Evolutionary conservation across 768 basidiomycete species (phyloP).

Genomic region (Royoungia palumana): DNA sequence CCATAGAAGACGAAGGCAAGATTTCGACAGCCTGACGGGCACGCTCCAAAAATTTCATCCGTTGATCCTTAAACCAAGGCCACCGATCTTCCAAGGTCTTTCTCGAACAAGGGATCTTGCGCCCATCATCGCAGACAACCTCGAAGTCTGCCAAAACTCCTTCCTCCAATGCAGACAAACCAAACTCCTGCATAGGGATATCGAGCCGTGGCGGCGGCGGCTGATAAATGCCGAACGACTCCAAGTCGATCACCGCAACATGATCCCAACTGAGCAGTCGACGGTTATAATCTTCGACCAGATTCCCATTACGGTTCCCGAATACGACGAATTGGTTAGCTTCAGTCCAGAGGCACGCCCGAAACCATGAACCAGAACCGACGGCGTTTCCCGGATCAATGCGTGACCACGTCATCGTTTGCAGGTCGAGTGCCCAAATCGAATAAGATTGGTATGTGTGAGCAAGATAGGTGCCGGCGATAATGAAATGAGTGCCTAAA

Average conservation of each 20-base stretch:
- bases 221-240: slow-evolving; percentile 95
- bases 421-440: slow-evolving; percentile 91
- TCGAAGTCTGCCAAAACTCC: slow-evolving; percentile 85
- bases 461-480: slow-evolving; percentile 94
- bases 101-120: slow-evolving; percentile 77
- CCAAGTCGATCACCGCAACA: slow-evolving; percentile 84
- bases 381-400: slow-evolving; percentile 88
- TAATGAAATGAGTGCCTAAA: slow-evolving; percentile 85
- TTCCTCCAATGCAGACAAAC: slow-evolving; percentile 81
- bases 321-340: slow-evolving; percentile 86
- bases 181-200: slow-evolving; percentile 77
- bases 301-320: slow-evolving; percentile 82
- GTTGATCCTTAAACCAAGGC: slow-evolving; percentile 89
- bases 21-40: slow-evolving; percentile 56
- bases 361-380: slow-evolving; percentile 90
- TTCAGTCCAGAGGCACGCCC: slow-evolving; percentile 83
- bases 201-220: slow-evolving; percentile 68
- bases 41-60: slow-evolving; percentile 52
- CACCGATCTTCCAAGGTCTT: slow-evolving; percentile 86
- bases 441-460: slow-evolving; percentile 93
- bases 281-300: slow-evolving; percentile 91
- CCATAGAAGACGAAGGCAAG: slow-evolving; percentile 58
- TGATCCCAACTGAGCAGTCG: slow-evolving; percentile 90
- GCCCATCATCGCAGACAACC: slow-evolving; percentile 87
- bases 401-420: slow-evolving; percentile 79